phyloP scores from a whole-genome alignment of 1,284 basidiomycete species.

The Ustilago hordei region DNA sequence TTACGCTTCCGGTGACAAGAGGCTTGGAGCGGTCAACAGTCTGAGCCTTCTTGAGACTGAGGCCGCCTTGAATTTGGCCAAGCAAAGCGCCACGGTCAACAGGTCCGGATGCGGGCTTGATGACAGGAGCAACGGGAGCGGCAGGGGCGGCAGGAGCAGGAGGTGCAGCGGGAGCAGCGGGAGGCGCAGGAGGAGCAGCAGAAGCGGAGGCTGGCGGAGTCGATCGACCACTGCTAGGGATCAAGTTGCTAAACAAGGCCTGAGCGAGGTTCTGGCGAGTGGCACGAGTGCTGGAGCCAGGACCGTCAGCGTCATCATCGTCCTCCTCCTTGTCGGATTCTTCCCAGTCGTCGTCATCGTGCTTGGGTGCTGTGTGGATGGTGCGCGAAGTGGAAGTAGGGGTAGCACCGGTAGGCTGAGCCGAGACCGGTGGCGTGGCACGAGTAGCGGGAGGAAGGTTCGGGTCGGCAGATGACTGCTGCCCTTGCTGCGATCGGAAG shows the following conservation, averaged over 20 bases:
- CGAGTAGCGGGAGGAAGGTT: slow-evolving; percentile 47
- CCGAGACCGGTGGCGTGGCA: slow-evolving; percentile 47
- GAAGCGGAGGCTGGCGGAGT: slow-evolving; percentile 54
- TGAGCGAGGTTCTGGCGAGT: slow-evolving; percentile 67
- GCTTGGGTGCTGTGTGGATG: slow-evolving; percentile 56
- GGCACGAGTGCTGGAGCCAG: slow-evolving; percentile 62
- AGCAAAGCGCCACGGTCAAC: slow-evolving; percentile 80
- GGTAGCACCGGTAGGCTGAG: slow-evolving; percentile 44
- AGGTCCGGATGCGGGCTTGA: slow-evolving; percentile 68
- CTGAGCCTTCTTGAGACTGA: slow-evolving; percentile 79
- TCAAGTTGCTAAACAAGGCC: slow-evolving; percentile 66
- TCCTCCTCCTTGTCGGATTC: slow-evolving; percentile 65
- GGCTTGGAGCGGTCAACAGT: slow-evolving; percentile 87
- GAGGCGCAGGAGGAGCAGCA: slow-evolving; percentile 52
- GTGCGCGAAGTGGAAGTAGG: slow-evolving; percentile 33
- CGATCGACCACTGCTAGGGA: slow-evolving; percentile 56
- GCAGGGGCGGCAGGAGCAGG: slow-evolving; percentile 56
- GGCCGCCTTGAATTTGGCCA: slow-evolving; percentile 84
- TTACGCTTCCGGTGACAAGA: slow-evolving; percentile 78
- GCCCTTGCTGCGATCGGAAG: slow-evolving; percentile 50
- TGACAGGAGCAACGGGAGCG: slow-evolving; percentile 62
- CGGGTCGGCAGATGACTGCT: slow-evolving; percentile 22
- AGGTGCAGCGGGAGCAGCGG: slow-evolving; percentile 67
- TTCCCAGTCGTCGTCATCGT: slow-evolving; percentile 67
- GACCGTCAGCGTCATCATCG: slow-evolving; percentile 65